Evolutionary conservation across 305 asterid species (phyloP).

Genomic region (Fraxinus latifolia): DNA sequence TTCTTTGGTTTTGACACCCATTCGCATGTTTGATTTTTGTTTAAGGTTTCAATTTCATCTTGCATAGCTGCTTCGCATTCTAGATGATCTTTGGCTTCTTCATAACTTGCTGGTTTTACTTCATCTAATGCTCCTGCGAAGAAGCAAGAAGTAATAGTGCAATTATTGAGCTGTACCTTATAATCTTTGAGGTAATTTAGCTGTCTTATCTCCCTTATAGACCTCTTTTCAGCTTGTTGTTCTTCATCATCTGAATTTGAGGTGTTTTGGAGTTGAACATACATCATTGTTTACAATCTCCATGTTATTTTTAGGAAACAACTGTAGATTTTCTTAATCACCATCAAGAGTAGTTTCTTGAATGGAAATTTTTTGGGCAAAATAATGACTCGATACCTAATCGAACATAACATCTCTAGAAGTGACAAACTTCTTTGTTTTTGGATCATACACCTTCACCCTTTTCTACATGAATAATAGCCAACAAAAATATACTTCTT

Average conservation of each 20-base stretch:
- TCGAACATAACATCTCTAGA: not conserved
- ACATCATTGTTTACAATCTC: not conserved
- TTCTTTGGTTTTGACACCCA: not conserved
- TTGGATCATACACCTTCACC: not conserved
- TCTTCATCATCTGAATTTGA: not conserved
- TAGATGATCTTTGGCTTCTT: too few species aligned
- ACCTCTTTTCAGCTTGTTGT: not conserved
- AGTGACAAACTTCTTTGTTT: not conserved
- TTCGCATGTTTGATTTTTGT: conserved; percentile 9
- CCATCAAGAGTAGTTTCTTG: not conserved
- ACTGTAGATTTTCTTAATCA: not conserved
- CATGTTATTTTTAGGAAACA: not conserved
- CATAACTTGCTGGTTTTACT: too few species aligned
- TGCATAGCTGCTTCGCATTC: not conserved
- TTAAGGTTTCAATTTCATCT: conserved; percentile 15
- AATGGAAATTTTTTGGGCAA: not conserved
- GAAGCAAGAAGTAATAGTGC: not conserved
- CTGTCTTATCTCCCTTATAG: not conserved
- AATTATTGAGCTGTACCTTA: not conserved
- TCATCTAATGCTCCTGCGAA: not conserved
- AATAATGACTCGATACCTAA: not conserved
- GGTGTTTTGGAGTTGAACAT: not conserved
- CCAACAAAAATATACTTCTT: not conserved
- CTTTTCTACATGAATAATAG: not conserved
- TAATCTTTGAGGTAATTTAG: not conserved